Base-by-base conservation (phyloP, 164 flowering plant species). In the Tetracentron sinense region DNA sequence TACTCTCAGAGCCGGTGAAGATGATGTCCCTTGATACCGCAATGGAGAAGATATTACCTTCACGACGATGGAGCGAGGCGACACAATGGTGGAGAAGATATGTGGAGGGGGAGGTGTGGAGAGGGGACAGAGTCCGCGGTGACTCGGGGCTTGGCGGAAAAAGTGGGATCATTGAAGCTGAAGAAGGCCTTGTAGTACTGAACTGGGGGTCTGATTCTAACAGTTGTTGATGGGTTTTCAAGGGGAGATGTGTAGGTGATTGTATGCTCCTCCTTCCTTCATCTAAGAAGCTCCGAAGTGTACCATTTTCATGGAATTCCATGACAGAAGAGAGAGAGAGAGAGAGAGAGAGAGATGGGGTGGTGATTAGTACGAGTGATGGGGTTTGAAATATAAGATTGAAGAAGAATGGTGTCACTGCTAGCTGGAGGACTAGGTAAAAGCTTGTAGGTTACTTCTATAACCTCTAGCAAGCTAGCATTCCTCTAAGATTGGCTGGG, bases 1-100 rank as follows among this genome's bases (percentile, higher is more conserved):
- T 57, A 51, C 83, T 77, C n/a, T 70, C 74, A 1, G 85, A 74
- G 54, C 79, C 79, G 0, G 83, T 79, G 69, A 75, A 77, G 38
- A 77, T 63, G 23, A 62, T 56, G 48, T 70, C 83, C 30, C 65
- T 69, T 12, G 76, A 51, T 28, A 68, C 65, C 10, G 79, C 71
- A 35, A 82, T 69, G 5, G 85, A 75, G 49, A 65, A 64, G 21
- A 81, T 64, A 44, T 58, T 72, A 10, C 85, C 85, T 38, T 79
- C 78, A 4, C 63, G 77, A 16, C 78, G 76, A 38, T 74, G 82
- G 21, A 76, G 71, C 5, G 82, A 74, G 48, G 80, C 69, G 7
- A 79, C 12, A 65, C 82, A 79, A 27, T 68, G 63, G 60, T 66
- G 72, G 30, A 68, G 75, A 38, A 73, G 72, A 22, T 74, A 42